Evolutionary conservation across 345 rosid species (phyloP), one percentile per base, ranked within the genome.

Genomic region (Populus nigra): DNA sequence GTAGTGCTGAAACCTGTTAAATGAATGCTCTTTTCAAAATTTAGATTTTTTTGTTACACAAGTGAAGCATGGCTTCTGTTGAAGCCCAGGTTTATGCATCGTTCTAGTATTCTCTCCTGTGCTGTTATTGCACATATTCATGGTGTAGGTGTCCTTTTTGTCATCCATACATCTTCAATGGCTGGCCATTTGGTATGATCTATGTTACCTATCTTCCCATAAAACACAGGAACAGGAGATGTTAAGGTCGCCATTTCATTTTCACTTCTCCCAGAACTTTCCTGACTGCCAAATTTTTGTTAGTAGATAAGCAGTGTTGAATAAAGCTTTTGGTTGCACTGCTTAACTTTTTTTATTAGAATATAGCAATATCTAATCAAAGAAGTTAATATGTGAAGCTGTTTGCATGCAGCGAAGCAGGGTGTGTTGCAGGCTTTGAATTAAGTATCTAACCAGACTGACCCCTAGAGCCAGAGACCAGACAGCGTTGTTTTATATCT

Each of bases 401-500:
- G 83, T 84, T 83, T 85, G 73, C 88, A 86, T 91, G 91, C 95
- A 88, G 89, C 86, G 88, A 85, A 73, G 86, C 87, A 78, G 82
- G 86, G 76, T 85, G 74, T 83, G 89, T 83, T 83, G 89, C 87
- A 76, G 82, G 89, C 89, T 87, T 91, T 86, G 90, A 88, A 86
- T 84, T 89, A 89, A 90, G 80, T 74, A 74, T 85, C 81, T 87
- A 88, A 88, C 87, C 87, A 79, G 91, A 80, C 87, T 86, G 88
- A 85, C 84, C 80, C 83, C 70, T 85, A 86, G 88, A 82, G 76
- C 87, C 88, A 75, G 78, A 77, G 85, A 81, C 75, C 79, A 66
- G 84, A 78, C 69, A 76, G 88, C 74, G 86, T 88, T 79, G 75
- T 81, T 85, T 84, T 82, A 78, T 79, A 62, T 85, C 85, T 81